phyloP scores from a whole-genome alignment of 2,329 filamentous ascomycete species.

The Trichoderma endophyticum region DNA sequence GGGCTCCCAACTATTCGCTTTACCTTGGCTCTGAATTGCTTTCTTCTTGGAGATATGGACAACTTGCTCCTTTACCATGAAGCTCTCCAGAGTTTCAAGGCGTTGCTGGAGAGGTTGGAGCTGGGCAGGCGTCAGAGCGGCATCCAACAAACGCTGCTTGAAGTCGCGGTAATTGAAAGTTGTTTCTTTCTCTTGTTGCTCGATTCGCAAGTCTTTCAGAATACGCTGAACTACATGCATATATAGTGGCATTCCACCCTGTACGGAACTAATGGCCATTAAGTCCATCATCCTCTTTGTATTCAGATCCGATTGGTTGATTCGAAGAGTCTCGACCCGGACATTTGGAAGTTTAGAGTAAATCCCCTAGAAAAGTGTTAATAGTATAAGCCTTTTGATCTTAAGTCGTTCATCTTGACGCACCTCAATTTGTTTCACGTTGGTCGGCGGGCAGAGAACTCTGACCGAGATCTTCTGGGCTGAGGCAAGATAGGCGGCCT shows the following conservation, averaged over 20 bases:
- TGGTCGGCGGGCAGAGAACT: constrained; percentile 55
- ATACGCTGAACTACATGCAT: constrained; percentile 54
- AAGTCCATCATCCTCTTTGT: constrained; percentile 57
- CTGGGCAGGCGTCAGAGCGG: constrained; percentile 49
- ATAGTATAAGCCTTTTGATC: neutral
- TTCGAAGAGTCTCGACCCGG: constrained; percentile 46
- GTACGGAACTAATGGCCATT: constrained; percentile 49
- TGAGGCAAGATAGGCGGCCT: constrained; percentile 55
- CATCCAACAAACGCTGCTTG: constrained; percentile 29
- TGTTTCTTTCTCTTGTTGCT: constrained; percentile 36
- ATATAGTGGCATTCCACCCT: constrained; percentile 51
- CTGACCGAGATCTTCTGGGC: constrained; percentile 43
- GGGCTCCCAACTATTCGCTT: constrained; percentile 23
- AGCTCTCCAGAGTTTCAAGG: constrained; percentile 51
- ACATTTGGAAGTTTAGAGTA: constrained; percentile 33
- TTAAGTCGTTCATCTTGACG: neutral
- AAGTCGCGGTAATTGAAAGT: constrained; percentile 52
- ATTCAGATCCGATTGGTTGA: constrained; percentile 53
- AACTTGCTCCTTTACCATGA: constrained; percentile 24
- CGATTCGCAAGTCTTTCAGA: constrained; percentile 52
- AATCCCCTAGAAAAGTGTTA: neutral
- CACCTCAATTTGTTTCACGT: constrained; percentile 41
- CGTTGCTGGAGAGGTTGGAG: constrained; percentile 45
- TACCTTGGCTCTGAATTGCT: neutral
- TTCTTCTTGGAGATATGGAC: neutral